These are phyloP conservation scores for Asterochloris erici DNA, from an alignment of 139 green algal species.

Conservation along the genomic window DNA sequence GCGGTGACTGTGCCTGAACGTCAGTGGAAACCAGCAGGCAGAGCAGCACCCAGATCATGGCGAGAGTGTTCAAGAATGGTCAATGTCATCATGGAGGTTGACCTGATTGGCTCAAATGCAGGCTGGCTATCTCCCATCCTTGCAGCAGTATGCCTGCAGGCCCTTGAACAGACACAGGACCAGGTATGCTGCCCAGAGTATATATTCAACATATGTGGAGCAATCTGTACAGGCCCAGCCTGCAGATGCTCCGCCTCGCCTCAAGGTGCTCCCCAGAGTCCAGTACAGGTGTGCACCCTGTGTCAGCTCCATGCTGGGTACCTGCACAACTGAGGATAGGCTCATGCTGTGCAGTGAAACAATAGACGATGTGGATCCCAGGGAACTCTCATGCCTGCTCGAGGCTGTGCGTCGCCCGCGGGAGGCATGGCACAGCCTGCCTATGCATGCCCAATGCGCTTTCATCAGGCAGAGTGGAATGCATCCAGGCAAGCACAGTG, in stretches of 20 bases:
- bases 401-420: background rate
- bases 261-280: background rate
- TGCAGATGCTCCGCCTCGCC: background rate
- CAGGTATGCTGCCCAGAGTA: background rate
- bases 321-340: background rate
- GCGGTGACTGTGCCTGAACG: too few species aligned
- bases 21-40: background rate
- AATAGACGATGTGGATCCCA: background rate
- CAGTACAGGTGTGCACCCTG: conserved; percentile 1
- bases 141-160: background rate
- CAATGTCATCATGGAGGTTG: background rate
- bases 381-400: conserved; percentile 1
- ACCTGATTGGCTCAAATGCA: background rate
- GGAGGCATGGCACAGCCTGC: too few species aligned
- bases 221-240: background rate
- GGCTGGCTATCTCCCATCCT: background rate
- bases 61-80: too few species aligned
- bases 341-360: background rate
- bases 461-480: background rate
- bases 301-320: background rate
- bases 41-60: background rate
- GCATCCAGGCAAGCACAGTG: background rate
- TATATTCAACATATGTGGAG: background rate
- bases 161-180: background rate
- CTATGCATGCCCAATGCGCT: too few species aligned